A percentile compares a stretch with the other conserved stretches of the same genome.
Evolutionary conservation across 352 stramenopile species (phyloP).

Genomic region (Pythium aphanidermatum): DNA sequence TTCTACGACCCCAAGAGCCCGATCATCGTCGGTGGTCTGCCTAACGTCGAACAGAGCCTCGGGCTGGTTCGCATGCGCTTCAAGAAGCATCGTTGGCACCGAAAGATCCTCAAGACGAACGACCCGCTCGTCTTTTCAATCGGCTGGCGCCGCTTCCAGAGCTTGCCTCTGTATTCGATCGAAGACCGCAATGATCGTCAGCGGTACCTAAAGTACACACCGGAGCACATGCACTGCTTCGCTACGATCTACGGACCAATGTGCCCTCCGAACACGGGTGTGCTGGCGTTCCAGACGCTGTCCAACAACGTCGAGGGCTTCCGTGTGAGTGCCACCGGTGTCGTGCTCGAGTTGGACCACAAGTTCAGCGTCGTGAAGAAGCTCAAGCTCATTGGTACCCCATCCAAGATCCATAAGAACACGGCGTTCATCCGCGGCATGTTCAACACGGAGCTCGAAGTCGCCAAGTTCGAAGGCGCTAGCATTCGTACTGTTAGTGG

Average conservation of each 20-base stretch:
- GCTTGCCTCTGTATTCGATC: conserved; percentile 97
- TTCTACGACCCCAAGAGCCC: conserved; percentile 90
- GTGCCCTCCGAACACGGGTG: conserved; percentile 95
- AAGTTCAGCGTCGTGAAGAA: conserved; percentile 99
- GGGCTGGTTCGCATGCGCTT: conserved; percentile 95
- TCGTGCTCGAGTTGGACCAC: conserved; percentile 96
- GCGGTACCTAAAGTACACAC: conserved; percentile 98
- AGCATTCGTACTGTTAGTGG: conserved; percentile 97
- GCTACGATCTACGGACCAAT: conserved; percentile 96
- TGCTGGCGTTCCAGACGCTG: conserved; percentile 96
- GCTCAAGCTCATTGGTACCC: conserved; percentile 98
- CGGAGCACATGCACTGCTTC: conserved; percentile 99
- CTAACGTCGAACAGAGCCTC: conserved; percentile 94
- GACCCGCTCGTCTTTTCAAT: conserved; percentile 98
- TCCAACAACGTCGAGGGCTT: conserved; percentile 91
- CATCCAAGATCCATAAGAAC: conserved; percentile 98
- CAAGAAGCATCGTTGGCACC: conserved; percentile 99
- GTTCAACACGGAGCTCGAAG: conserved; percentile 95
- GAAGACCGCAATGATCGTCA: conserved; percentile 97
- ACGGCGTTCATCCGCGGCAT: conserved; percentile 98
- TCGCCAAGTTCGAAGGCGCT: conserved; percentile 97
- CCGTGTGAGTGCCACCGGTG: conserved; percentile 96
- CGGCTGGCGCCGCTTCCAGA: conserved; percentile 99
- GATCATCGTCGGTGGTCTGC: conserved; percentile 92
- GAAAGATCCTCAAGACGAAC: conserved; percentile 97